These are phyloP conservation scores for Globisporangium emineosum DNA, from an alignment of 352 stramenopile species.

Conservation along the genomic window DNA sequence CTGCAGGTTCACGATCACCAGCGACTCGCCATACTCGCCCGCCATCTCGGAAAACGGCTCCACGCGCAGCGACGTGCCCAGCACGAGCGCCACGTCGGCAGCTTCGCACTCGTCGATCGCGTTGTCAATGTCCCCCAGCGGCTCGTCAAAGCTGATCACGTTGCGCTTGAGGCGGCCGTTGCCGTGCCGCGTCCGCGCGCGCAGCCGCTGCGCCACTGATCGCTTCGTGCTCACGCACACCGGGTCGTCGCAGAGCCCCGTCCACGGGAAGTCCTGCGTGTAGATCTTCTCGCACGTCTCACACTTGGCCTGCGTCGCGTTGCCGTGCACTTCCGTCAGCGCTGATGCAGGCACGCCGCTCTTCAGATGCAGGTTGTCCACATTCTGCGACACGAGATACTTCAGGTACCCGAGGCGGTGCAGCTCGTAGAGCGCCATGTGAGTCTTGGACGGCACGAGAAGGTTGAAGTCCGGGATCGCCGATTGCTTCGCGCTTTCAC, in stretches of 20 bases:
- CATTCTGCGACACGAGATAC: slow-evolving; percentile 81
- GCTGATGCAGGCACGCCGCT: slow-evolving; percentile 53
- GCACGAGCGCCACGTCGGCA: slow-evolving; percentile 70
- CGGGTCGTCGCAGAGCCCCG: slow-evolving; percentile 59
- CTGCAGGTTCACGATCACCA: slow-evolving; percentile 79
- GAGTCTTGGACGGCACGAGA: slow-evolving; percentile 68
- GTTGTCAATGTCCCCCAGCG: slow-evolving; percentile 71
- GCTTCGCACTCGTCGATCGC: slow-evolving; percentile 80
- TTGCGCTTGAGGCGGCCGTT: slow-evolving; percentile 75
- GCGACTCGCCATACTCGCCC: slow-evolving; percentile 61
- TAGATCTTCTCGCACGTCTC: slow-evolving; percentile 88
- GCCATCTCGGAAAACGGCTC: slow-evolving; percentile 84
- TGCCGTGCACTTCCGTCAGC: slow-evolving; percentile 79
- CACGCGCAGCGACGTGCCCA: slow-evolving; percentile 73
- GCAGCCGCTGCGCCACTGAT: slow-evolving; percentile 50
- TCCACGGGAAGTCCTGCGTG: slow-evolving; percentile 61
- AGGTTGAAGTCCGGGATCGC: slow-evolving; percentile 60
- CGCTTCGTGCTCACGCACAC: slow-evolving; percentile 68
- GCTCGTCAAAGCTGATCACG: slow-evolving; percentile 80
- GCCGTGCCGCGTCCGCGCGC: slow-evolving; percentile 66
- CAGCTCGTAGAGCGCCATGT: slow-evolving; percentile 83
- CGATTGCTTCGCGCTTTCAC: slow-evolving; percentile 9
- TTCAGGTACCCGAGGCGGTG: slow-evolving; percentile 69
- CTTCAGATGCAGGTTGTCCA: slow-evolving; percentile 84
- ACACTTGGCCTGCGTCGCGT: slow-evolving; percentile 78